A percentile compares a stretch with the other conserved stretches of the same genome.
These are phyloP conservation scores for Pythium guiyangense DNA, from an alignment of 352 stramenopile species.

Conservation along the genomic window DNA sequence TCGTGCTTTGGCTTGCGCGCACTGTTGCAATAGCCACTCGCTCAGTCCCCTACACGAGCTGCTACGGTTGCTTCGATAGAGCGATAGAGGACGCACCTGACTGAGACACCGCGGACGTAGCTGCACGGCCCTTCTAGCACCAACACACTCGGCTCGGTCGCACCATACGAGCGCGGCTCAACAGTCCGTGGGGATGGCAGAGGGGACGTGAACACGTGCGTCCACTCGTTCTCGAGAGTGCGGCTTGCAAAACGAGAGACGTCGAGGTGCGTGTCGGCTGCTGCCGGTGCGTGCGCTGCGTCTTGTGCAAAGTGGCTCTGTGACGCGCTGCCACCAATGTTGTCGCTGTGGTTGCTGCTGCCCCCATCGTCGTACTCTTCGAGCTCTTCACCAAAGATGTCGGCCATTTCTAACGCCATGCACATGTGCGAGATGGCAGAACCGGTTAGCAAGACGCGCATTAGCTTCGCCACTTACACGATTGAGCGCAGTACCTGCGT, in stretches of 20 bases:
- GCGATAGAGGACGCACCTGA: constrained; percentile 13
- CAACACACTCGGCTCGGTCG: neutral
- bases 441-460: too few relatives aligned
- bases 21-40: neutral
- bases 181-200: neutral
- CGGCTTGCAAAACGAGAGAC: neutral
- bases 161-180: neutral
- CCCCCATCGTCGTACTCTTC: constrained; percentile 24
- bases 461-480: too few relatives aligned
- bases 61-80: too few relatives aligned
- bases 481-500: constrained; percentile 40
- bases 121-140: constrained; percentile 24
- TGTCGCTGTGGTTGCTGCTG: constrained; percentile 8
- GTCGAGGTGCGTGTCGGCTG: neutral
- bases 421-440: too few relatives aligned
- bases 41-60: neutral
- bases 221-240: neutral
- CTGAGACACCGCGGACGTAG: constrained; percentile 18
- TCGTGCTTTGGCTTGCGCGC: constrained; percentile 11
- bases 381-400: constrained; percentile 43
- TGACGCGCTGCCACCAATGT: neutral
- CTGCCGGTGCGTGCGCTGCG: neutral
- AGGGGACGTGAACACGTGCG: neutral
- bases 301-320: too few relatives aligned
- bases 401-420: constrained; percentile 34